Evolutionary conservation across 2,329 filamentous ascomycete genomes (phyloP).

Genomic region (Aspergillus spinulosporus): DNA sequence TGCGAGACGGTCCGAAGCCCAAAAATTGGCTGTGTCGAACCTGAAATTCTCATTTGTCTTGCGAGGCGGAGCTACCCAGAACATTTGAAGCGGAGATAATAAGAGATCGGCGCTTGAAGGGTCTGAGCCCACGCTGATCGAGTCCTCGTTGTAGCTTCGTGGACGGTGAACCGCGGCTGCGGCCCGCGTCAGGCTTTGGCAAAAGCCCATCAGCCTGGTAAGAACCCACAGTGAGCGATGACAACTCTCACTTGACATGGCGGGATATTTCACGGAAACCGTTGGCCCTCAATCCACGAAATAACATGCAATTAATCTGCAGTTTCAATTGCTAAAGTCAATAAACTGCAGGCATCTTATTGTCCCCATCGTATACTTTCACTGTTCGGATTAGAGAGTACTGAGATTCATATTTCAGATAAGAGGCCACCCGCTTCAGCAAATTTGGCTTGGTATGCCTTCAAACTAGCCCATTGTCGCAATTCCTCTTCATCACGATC

Average conservation of each 20-base stretch:
- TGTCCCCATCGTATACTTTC: not conserved
- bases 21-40: not conserved
- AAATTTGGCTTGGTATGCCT: conserved; percentile 75
- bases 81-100: not conserved
- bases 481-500: conserved; percentile 76
- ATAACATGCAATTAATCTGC: not conserved
- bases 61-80: not conserved
- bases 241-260: too few relatives aligned
- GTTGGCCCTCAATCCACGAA: not conserved
- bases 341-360: too few relatives aligned
- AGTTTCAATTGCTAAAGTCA: not conserved
- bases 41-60: not conserved
- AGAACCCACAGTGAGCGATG: not conserved
- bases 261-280: not conserved
- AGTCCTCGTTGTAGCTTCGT: not conserved
- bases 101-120: not conserved
- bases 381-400: not conserved
- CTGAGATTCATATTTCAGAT: conserved; percentile 28
- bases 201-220: not conserved
- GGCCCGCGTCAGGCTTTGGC: not conserved
- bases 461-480: conserved; percentile 73
- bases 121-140: not conserved
- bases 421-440: conserved; percentile 60
- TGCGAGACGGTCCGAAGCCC: not conserved
- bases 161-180: too few relatives aligned